Evolutionary conservation across 1,284 basidiomycete species (phyloP).

Genomic region (Porogramme epimiltina): DNA sequence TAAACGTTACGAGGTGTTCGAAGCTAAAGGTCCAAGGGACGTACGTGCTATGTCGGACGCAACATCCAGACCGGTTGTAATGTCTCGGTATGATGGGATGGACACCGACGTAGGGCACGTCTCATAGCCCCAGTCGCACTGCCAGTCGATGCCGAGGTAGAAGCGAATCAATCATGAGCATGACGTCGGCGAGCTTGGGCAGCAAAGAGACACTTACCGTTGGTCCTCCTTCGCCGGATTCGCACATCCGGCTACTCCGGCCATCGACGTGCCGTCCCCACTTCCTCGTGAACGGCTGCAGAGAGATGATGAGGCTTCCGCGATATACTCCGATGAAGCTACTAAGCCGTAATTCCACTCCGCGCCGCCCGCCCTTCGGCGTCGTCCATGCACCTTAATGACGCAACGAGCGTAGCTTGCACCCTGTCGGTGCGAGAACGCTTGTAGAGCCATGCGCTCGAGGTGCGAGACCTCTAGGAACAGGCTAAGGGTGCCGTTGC

Average conservation of each 20-base stretch:
- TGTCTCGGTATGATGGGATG: no score
- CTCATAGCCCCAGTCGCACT: no score
- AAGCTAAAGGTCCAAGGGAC: no score
- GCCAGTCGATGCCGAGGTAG: slow-evolving; percentile 3
- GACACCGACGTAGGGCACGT: no score
- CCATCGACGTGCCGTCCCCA: slow-evolving; percentile 14
- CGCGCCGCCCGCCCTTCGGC: not conserved
- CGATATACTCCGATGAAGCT: not conserved
- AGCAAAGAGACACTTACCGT: not conserved
- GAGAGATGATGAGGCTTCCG: slow-evolving; percentile 6
- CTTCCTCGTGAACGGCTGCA: slow-evolving; percentile 13
- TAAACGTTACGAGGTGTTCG: not conserved
- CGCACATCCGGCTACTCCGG: slow-evolving; percentile 9
- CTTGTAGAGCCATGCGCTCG: slow-evolving; percentile 6
- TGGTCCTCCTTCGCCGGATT: slow-evolving; percentile 6
- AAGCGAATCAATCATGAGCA: slow-evolving; percentile 14
- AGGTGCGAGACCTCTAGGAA: not conserved
- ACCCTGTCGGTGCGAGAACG: not conserved
- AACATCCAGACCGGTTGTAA: no score
- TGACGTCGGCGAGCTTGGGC: slow-evolving; percentile 12
- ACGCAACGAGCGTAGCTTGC: slow-evolving; percentile 2
- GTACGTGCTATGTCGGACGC: no score
- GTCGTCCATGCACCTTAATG: slow-evolving; percentile 1
- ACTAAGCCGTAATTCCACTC: not conserved
- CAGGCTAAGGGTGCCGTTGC: not conserved